Percentiles rank a stretch among this genome's conserved stretches.
These are phyloP conservation scores for Mycena sanguinolenta DNA, from an alignment of 768 basidiomycete species.

Conservation along the genomic window DNA sequence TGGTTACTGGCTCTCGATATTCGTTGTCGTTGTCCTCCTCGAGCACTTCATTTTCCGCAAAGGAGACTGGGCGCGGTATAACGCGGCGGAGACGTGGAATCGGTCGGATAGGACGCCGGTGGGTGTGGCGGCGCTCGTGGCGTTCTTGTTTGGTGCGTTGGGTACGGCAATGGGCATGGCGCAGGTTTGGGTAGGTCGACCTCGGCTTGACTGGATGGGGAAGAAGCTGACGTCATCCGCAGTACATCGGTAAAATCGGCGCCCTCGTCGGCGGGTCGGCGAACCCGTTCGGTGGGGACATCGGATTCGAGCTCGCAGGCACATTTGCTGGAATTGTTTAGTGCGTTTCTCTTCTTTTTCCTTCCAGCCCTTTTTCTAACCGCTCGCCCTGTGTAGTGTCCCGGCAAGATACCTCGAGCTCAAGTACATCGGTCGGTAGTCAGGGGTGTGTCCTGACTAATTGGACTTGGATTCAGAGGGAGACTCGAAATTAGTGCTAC, in stretches of 20 bases:
- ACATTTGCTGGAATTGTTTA: slow-evolving; percentile 46
- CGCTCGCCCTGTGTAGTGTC: background rate
- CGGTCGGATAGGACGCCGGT: slow-evolving; percentile 51
- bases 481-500: too few relatives aligned
- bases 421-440: slow-evolving; percentile 28
- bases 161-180: slow-evolving; percentile 55
- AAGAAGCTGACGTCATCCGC: background rate
- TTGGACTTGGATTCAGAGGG: too few relatives aligned
- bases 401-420: slow-evolving; percentile 28
- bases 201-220: background rate
- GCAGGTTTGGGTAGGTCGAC: slow-evolving; percentile 38
- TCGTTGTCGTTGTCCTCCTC: slow-evolving; percentile 58
- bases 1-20: slow-evolving; percentile 68
- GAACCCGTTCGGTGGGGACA: slow-evolving; percentile 48
- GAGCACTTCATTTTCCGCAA: slow-evolving; percentile 66
- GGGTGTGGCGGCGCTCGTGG: slow-evolving; percentile 52
- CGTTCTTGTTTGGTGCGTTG: slow-evolving; percentile 51
- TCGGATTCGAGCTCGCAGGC: slow-evolving; percentile 52
- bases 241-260: slow-evolving; percentile 46
- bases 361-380: background rate
- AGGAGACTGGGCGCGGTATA: slow-evolving; percentile 50
- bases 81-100: slow-evolving; percentile 43
- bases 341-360: slow-evolving; percentile 19
- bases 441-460: background rate
- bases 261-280: slow-evolving; percentile 38